These are phyloP conservation scores for Sarcodon aspratus DNA, from an alignment of 768 basidiomycete species.

Conservation along the genomic window DNA sequence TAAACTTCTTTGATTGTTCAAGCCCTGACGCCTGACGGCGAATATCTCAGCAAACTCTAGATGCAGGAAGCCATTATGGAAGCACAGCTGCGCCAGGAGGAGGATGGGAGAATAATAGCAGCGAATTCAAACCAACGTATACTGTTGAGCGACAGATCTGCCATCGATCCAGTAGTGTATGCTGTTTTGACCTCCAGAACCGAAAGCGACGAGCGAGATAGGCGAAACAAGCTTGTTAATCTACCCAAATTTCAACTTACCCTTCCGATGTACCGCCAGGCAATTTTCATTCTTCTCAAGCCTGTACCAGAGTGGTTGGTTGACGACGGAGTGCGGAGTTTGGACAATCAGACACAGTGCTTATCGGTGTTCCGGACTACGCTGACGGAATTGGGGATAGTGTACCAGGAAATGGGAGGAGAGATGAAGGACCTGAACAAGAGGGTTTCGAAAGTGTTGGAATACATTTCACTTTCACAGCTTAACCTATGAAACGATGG, in stretches of 20 bases:
- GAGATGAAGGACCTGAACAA: conserved; percentile 27
- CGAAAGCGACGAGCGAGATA: conserved; percentile 25
- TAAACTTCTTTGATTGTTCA: not conserved
- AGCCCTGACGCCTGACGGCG: not conserved
- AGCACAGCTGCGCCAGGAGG: conserved; percentile 39
- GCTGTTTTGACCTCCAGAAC: conserved; percentile 28
- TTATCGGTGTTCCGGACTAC: conserved; percentile 26
- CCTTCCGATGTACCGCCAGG: conserved; percentile 29
- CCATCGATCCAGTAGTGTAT: conserved; percentile 54
- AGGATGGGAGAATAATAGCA: conserved; percentile 7
- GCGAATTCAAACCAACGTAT: conserved; percentile 13
- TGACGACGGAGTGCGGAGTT: conserved; percentile 51
- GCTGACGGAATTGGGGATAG: conserved; percentile 30
- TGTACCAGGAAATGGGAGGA: conserved; percentile 32
- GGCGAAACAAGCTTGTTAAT: conserved; percentile 21
- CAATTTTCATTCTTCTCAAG: conserved; percentile 41
- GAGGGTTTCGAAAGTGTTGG: conserved; percentile 6
- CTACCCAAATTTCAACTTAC: conserved; percentile 28
- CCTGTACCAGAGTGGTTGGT: conserved; percentile 49
- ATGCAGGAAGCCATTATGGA: conserved; percentile 59
- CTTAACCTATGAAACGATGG: no score
- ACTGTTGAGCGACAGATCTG: conserved; percentile 52
- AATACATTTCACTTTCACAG: no score
- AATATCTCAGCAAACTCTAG: conserved; percentile 25
- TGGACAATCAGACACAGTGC: conserved; percentile 33